Percentiles rank a stretch among this genome's conserved stretches.
Evolutionary conservation across 176 grass and related monocot species (phyloP).

Genomic region (Calamus simplicifolius): DNA sequence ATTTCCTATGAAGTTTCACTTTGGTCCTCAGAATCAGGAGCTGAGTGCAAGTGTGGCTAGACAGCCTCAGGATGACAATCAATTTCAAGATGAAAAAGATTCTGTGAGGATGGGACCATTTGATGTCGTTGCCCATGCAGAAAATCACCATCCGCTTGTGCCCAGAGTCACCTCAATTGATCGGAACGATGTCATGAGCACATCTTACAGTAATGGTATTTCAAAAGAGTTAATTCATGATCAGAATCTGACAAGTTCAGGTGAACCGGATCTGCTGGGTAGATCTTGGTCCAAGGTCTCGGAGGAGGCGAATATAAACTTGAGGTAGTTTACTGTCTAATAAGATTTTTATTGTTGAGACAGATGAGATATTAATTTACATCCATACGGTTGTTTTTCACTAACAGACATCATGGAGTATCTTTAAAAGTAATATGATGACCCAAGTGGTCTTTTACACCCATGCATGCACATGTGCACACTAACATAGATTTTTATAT

Average conservation of each 20-base stretch:
- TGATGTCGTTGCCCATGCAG: constrained; percentile 2
- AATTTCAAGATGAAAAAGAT: constrained; percentile 21
- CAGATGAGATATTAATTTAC: neutral
- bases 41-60: constrained; percentile 31
- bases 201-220: neutral
- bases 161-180: neutral
- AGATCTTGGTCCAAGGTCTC: neutral
- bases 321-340: constrained; percentile 1
- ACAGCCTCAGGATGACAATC: constrained; percentile 27
- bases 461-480: no score
- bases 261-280: neutral
- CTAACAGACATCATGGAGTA: no score
- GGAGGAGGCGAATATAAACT: neutral
- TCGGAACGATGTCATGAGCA: neutral
- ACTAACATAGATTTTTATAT: no score
- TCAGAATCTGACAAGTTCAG: neutral
- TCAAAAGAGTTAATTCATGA: constrained; percentile 4
- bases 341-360: neutral
- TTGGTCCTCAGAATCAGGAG: constrained; percentile 18
- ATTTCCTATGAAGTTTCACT: constrained; percentile 32
- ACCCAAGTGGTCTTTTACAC: no score
- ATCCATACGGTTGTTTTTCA: constrained; percentile 4
- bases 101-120: neutral
- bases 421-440: no score
- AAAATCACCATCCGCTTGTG: neutral